Conservation (phyloP, 371 early-diverging fungal species). For the Gilbertella persicaria region DNA sequence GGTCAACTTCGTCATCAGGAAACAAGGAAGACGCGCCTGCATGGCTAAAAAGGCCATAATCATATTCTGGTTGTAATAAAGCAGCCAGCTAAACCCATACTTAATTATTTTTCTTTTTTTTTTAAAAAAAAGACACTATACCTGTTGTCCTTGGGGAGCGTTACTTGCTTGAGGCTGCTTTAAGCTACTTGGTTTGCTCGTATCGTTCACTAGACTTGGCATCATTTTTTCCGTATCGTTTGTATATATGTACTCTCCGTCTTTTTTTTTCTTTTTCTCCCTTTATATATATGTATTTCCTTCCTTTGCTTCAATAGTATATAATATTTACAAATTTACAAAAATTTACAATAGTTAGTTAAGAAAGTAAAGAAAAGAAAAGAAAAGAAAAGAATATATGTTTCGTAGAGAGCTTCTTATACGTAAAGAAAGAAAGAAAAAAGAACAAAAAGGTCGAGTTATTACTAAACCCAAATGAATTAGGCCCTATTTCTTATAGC, state of each 20-base stretch:
- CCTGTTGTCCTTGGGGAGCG: slow-evolving; percentile 15
- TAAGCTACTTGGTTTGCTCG: slow-evolving; percentile 5
- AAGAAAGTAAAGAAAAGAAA: slow-evolving; percentile 5
- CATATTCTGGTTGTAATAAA: slow-evolving; percentile 13
- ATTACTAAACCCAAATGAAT: no score
- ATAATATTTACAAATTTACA: slow-evolving; percentile 19
- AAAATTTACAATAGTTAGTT: slow-evolving; percentile 2
- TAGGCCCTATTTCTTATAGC: no score
- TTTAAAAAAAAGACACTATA: no score
- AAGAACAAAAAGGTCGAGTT: no score
- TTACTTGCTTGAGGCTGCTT: slow-evolving; percentile 16
- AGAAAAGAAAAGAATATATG: not conserved
- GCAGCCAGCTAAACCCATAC: slow-evolving; percentile 7
- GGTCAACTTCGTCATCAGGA: slow-evolving; percentile 7
- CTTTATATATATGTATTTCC: not conserved
- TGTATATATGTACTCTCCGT: slow-evolving; percentile 1
- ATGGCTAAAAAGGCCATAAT: slow-evolving; percentile 15
- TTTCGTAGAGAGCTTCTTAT: no score
- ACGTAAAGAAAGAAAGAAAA: no score
- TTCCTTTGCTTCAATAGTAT: not conserved
- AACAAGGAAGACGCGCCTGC: slow-evolving; percentile 19
- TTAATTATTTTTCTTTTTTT: no score
- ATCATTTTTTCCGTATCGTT: slow-evolving; percentile 14
- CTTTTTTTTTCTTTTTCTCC: slow-evolving; percentile 7
- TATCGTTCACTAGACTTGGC: slow-evolving; percentile 14